Evolutionary conservation across 2,329 filamentous ascomycete species (phyloP).

Genomic region (Pseudocercospora fuligena): DNA sequence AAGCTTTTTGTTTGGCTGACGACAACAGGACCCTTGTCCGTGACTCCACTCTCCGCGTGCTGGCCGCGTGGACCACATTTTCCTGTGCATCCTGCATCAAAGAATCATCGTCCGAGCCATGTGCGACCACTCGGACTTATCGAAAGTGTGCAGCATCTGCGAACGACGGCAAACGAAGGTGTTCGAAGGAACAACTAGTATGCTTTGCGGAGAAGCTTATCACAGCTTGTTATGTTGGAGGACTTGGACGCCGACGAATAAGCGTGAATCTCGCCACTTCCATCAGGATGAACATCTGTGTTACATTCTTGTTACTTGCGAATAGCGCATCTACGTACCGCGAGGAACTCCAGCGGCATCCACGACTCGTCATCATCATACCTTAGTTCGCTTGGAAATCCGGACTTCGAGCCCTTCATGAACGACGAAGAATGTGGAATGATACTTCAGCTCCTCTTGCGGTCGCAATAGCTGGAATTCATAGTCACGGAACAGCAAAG

Average conservation of each 20-base stretch:
- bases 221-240: not conserved
- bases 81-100: not conserved
- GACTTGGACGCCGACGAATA: not conserved
- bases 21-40: not conserved
- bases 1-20: conserved; percentile 14
- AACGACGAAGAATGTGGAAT: conserved; percentile 65
- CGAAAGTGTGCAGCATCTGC: not conserved
- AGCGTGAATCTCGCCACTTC: not conserved
- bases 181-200: not conserved
- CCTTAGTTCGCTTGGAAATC: conserved; percentile 46
- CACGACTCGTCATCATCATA: not conserved
- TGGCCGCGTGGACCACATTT: not conserved
- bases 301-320: not conserved
- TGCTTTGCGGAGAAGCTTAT: conserved; percentile 5
- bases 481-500: conserved; percentile 57
- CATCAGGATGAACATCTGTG: not conserved
- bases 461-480: conserved; percentile 59
- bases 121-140: not conserved
- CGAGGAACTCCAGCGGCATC: not conserved
- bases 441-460: conserved; percentile 55
- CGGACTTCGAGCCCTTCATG: conserved; percentile 60
- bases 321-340: not conserved
- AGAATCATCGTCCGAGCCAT: not conserved
- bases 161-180: not conserved
- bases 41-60: not conserved